phyloP scores from a whole-genome alignment of 768 basidiomycete species.

The Podaxis sp. region DNA sequence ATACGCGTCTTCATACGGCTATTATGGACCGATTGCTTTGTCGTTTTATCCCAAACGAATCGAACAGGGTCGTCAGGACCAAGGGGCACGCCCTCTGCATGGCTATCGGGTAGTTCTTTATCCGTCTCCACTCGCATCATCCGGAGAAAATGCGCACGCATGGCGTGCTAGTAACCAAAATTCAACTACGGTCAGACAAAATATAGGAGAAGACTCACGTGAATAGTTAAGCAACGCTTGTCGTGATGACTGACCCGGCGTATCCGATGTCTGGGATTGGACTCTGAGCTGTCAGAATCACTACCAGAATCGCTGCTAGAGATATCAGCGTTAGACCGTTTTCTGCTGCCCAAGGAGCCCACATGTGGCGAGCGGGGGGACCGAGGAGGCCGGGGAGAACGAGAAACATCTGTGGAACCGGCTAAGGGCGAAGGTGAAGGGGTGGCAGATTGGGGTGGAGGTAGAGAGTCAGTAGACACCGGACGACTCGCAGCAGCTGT shows the following conservation, averaged over 20 bases:
- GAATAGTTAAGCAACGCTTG: slow-evolving; percentile 62
- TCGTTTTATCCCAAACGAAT: slow-evolving; percentile 79
- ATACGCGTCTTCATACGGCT: slow-evolving; percentile 66
- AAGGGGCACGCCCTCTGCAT: slow-evolving; percentile 50
- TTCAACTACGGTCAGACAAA: slow-evolving; percentile 1
- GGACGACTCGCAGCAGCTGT: background rate
- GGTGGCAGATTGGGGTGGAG: slow-evolving; percentile 25
- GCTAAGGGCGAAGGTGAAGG: slow-evolving; percentile 31
- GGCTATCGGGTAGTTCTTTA: slow-evolving; percentile 59
- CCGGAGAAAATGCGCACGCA: slow-evolving; percentile 63
- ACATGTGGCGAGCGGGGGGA: slow-evolving; percentile 11
- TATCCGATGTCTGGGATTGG: slow-evolving; percentile 8
- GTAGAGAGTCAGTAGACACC: slow-evolving; percentile 6
- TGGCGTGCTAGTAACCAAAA: slow-evolving; percentile 51
- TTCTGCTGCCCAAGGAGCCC: slow-evolving; percentile 14
- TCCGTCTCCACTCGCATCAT: slow-evolving; percentile 57
- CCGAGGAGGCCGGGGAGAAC: slow-evolving; percentile 12
- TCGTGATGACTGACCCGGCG: slow-evolving; percentile 59
- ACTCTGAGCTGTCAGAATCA: slow-evolving; percentile 6
- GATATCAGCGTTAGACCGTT: slow-evolving; percentile 8
- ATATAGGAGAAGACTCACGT: slow-evolving; percentile 38
- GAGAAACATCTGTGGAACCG: slow-evolving; percentile 1
- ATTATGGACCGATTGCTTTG: slow-evolving; percentile 74
- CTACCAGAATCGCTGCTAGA: slow-evolving; percentile 5
- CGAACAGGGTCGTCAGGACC: slow-evolving; percentile 55